Evolutionary conservation across 73 alveolate genomes (phyloP), one percentile per base, ranked within the genome.

Genomic region (Symbiodinium pilosum): DNA sequence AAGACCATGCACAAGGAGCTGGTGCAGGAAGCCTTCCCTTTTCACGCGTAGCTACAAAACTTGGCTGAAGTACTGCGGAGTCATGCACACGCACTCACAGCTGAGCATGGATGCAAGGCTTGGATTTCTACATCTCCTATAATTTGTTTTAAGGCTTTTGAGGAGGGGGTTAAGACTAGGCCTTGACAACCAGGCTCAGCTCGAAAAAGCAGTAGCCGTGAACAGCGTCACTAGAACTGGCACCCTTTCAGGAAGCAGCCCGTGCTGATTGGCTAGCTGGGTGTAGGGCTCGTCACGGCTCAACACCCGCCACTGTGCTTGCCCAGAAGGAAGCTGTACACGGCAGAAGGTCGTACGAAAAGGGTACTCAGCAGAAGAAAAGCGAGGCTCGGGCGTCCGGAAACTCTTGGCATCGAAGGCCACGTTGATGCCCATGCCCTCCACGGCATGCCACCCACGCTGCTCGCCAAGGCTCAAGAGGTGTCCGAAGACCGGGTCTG

Each of bases 381-480:
- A 86, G 38, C 93, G 93, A 14, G 93, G 93, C 93, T 85, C 52
- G 5, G 93, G 93, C 20, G 93, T 85, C 30, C 93, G 51, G 52
- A n/a, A 85, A 47, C 77, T 43, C 18, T 38, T 30, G 75, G 93
- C 93, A 44, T 44, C 54, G 51, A n/a, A 85, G 32, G 94, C 94
- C 39, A 87, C 94, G 20, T 87, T 75, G 39, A 87, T 20, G 7
- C 94, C 94, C 12, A 87, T 8, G 20, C 56, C 59, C 12, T 68
- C 28, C 36, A 87, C 8, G 28, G 40, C 5, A 34, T 87, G 94
- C 94, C 94, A 87, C 21, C 94, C 94, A 20, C n/a, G 12, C 32
- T 56, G 20, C 38, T 87, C 94, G 40, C 83, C 38, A 4, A 87
- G n/a, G 26, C 54, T 34, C 12, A 59, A 38, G 26, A 87, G 68